Conservation (phyloP, 768 basidiomycete species). For the Mycena albidolilacea region DNA sequence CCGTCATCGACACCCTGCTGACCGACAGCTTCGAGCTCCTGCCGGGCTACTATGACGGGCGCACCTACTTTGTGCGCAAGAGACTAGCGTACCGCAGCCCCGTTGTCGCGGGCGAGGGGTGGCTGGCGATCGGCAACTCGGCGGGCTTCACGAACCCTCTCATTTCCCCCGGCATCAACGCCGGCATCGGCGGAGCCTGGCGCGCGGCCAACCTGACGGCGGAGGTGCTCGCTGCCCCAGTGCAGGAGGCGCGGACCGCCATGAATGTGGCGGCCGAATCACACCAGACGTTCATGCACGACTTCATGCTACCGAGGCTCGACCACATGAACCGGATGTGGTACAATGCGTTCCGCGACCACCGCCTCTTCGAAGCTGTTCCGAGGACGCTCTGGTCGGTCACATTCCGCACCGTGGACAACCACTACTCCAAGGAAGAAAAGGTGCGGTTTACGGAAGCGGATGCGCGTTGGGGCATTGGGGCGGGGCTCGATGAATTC, state of each 20-base stretch:
- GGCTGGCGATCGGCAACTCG: too few species aligned
- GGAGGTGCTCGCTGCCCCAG: conserved; percentile 23
- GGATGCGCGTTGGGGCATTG: not conserved
- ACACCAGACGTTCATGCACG: conserved; percentile 31
- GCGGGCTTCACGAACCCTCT: not conserved
- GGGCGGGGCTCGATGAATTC: conserved; percentile 10
- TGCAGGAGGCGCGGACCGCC: conserved; percentile 7
- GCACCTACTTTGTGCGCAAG: conserved; percentile 26
- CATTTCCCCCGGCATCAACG: conserved; percentile 30
- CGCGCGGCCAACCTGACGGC: conserved; percentile 22
- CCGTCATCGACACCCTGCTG: conserved; percentile 18
- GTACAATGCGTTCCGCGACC: too few species aligned
- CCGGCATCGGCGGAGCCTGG: conserved; percentile 23
- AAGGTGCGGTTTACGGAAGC: not conserved
- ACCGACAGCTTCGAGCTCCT: not conserved
- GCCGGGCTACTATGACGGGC: conserved; percentile 11
- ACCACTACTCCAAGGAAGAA: conserved; percentile 20
- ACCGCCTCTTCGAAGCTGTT: too few species aligned
- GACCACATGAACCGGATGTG: conserved; percentile 17
- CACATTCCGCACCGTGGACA: conserved; percentile 11
- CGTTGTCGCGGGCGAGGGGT: conserved; percentile 13
- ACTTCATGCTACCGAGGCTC: conserved; percentile 14
- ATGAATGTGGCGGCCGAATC: conserved; percentile 16
- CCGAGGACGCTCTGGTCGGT: too few species aligned
- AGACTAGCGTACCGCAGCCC: conserved; percentile 29